These are phyloP conservation scores for Globisporangium canariense DNA, from an alignment of 352 stramenopile species.

Conservation along the genomic window DNA sequence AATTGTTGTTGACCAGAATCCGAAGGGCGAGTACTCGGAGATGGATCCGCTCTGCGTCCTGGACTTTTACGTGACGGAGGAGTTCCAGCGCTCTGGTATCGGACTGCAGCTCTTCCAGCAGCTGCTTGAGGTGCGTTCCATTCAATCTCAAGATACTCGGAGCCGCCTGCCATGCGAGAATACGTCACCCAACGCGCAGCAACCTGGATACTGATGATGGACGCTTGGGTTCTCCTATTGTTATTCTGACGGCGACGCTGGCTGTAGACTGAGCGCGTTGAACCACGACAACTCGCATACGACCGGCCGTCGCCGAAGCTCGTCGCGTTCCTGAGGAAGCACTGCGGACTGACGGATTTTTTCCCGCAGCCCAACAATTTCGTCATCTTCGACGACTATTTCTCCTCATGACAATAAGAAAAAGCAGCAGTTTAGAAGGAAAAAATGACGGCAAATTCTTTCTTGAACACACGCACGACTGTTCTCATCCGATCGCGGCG, in stretches of 20 bases:
- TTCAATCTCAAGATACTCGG: background rate
- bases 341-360: conserved; percentile 44
- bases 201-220: background rate
- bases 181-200: background rate
- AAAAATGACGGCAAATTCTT: too few species aligned
- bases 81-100: conserved; percentile 53
- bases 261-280: conserved; percentile 3
- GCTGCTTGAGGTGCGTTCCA: conserved; percentile 39
- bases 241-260: background rate
- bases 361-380: conserved; percentile 83
- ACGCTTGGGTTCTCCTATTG: background rate
- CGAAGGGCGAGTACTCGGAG: conserved; percentile 60
- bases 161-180: background rate
- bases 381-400: conserved; percentile 78
- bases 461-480: too few species aligned
- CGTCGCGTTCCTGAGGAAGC: conserved; percentile 73
- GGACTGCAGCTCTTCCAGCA: conserved; percentile 59
- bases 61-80: conserved; percentile 71
- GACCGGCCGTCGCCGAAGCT: conserved; percentile 81
- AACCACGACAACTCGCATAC: conserved; percentile 46
- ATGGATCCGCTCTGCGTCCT: conserved; percentile 74
- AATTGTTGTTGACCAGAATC: conserved; percentile 27
- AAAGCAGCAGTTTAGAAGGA: background rate
- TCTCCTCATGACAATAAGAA: conserved; percentile 24
- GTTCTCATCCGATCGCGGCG: conserved; percentile 48